Base-by-base conservation (phyloP, 139 green algal genomes). In the Chlamydomonas sp. region DNA sequence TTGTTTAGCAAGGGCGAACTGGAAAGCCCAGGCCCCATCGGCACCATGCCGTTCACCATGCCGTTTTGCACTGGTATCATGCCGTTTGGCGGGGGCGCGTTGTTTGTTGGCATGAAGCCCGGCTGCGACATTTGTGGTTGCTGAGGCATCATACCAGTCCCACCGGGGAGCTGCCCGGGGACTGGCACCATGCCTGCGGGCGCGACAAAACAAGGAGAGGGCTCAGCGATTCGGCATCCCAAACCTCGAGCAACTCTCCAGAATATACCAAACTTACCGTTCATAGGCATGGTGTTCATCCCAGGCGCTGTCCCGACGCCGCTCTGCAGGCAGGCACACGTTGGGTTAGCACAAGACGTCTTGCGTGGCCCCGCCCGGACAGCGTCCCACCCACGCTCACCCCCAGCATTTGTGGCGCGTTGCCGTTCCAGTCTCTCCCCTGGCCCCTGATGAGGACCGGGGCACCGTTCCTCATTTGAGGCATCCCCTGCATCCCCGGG, bases 401-500 rank as follows among this genome's bases (percentile, higher is more conserved):
- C 64, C 63, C 80, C 10, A 86, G 80, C 75, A 92, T 63, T 62
- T 83, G 84, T 63, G 77, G 84, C 18, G 75, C 14, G 5, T 78
- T 77, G 5, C 57, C 63, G 17, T 82, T 83, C 84, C 86, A 86
- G 80, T 88, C 73, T n/a, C n/a, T n/a, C 77, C 78, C 49, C 69
- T 89, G 81, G 67, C 80, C 10, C 10, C 79, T 63, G 15, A 83
- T 63, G 74, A 96, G 90, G 57, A 96, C 91, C 2, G 94, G 95
- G 12, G 93, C 94, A 31, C 94, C 94, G 76, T 97, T 97, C 83
- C 91, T 93, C 95, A 96, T 96, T n/a, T n/a, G n/a, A n/a, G n/a
- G n/a, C n/a, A 90, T 77, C 75, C 67, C 68, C 59, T 89, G 78
- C 85, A 85, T 89, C 1, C 78, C 59, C 77, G 89, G 57, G 58